These are phyloP conservation scores for Neoboletus magnificus DNA, from an alignment of 768 basidiomycete species.

Conservation along the genomic window DNA sequence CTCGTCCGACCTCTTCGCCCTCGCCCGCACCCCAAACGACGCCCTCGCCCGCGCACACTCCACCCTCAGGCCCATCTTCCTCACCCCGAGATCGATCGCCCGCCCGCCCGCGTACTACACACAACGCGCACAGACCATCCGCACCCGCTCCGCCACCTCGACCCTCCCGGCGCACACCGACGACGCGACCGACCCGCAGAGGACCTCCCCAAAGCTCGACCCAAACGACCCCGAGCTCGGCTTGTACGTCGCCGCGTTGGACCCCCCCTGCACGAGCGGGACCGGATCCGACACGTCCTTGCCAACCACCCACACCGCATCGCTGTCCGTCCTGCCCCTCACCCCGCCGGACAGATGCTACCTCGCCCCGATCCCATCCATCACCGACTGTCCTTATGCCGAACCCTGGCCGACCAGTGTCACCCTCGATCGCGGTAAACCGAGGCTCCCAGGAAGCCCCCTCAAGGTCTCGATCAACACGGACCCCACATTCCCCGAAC, in stretches of 20 bases:
- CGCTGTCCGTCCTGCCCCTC: slow-evolving; percentile 16
- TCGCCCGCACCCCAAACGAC: slow-evolving; percentile 6
- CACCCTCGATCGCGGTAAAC: slow-evolving; percentile 6
- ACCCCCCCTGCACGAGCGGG: background rate
- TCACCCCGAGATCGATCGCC: slow-evolving; percentile 13
- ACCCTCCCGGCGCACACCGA: slow-evolving; percentile 9
- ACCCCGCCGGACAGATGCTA: slow-evolving; percentile 25
- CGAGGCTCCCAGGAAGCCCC: slow-evolving; percentile 16
- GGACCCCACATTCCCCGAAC: background rate
- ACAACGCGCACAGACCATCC: slow-evolving; percentile 1
- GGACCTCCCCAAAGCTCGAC: slow-evolving; percentile 21
- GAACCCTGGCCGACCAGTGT: slow-evolving; percentile 19
- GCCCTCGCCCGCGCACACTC: slow-evolving; percentile 12
- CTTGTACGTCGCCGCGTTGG: slow-evolving; percentile 1
- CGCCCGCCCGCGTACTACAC: background rate
- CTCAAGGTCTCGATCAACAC: slow-evolving; percentile 18
- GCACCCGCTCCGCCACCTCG: slow-evolving; percentile 12
- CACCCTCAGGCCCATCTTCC: slow-evolving; percentile 20
- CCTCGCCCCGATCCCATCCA: slow-evolving; percentile 14
- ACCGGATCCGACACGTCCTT: slow-evolving; percentile 14
- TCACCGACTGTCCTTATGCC: slow-evolving; percentile 20
- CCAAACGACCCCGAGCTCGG: slow-evolving; percentile 16
- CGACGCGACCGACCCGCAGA: background rate
- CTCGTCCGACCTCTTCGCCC: slow-evolving; percentile 8
- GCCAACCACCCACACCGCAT: slow-evolving; percentile 2